Evolutionary conservation across 2,329 filamentous ascomycete species (phyloP).

Genomic region (Mycosphaerella sp.): DNA sequence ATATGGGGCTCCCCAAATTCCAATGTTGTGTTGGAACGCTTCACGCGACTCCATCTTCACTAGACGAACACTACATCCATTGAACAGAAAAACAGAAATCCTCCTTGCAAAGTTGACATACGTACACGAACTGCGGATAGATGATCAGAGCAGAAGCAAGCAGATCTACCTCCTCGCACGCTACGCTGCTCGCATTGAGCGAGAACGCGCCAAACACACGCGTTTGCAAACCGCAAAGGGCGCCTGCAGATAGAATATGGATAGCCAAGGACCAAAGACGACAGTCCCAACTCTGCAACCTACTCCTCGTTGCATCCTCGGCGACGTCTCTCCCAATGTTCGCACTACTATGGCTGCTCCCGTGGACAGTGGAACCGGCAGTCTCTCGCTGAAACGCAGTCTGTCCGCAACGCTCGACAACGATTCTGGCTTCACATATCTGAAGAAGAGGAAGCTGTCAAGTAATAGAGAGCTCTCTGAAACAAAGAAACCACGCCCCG

Average conservation of each 20-base stretch:
- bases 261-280: constrained; percentile 4
- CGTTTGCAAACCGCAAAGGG: not conserved
- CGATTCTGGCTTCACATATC: constrained; percentile 32
- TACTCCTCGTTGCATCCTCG: constrained; percentile 24
- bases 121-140: not conserved
- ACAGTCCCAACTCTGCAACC: constrained; percentile 5
- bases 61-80: not conserved
- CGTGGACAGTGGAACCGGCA: constrained; percentile 19
- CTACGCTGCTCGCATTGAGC: not conserved
- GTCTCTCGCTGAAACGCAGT: constrained; percentile 33
- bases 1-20: too few species aligned
- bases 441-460: constrained; percentile 30
- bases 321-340: constrained; percentile 32
- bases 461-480: constrained; percentile 7
- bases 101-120: not conserved
- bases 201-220: not conserved
- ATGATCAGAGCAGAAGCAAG: not conserved
- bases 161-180: not conserved
- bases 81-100: not conserved
- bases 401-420: constrained; percentile 29
- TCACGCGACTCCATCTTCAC: not conserved
- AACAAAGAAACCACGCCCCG: not conserved
- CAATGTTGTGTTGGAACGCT: not conserved
- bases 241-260: constrained; percentile 9
- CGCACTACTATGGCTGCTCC: constrained; percentile 15